Evolutionary conservation across 2,329 filamentous ascomycete species (phyloP), one percentile per base, ranked within the genome.

Genomic region (Pezicula rhizophila): DNA sequence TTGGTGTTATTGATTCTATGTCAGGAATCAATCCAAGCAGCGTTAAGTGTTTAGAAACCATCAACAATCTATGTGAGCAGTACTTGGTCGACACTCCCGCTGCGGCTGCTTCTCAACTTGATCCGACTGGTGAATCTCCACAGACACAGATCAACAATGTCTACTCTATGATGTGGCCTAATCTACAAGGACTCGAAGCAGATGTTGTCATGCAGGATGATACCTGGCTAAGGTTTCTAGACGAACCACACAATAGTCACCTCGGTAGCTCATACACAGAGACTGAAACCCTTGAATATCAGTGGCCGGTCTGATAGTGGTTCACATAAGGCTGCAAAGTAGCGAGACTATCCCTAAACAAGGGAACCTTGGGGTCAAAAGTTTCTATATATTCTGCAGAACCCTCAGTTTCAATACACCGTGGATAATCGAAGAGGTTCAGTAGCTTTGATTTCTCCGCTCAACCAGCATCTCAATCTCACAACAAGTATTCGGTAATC

Each of bases 131-230:
- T 10, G 66, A 72, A 47, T 68, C 64, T 33, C 66, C 69, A 0
- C 67, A 72, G 53, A 71, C 68, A 1, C 70, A 72, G 52, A 67
- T 74, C 15, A 68, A 70, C 35, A 67, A 60, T 18, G 64, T 72
- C 1, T 68, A 72, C 44, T 62, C 64, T 15, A 70, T 73, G 69
- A 71, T 73, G 70, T 74, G 71, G 70, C 71, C 69, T 3, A 71
- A 70, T 39, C 62, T 66, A 10, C 62, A 64, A 25, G 60, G 64
- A 0, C 52, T 68, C 31, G 66, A 70, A 51, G 66, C 64, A 10
- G 65, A 70, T 40, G 61, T 67, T 20, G 62, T 66, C 4, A 68
- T 70, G 65, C 64, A 62, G 4, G 64, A 69, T 31, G 64, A 69
- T 41, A 58, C 61, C 0, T 69, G 66, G 68, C 62, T 69, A 60